phyloP scores from a whole-genome alignment of 768 basidiomycete genomes.

The Boletellus ananas region DNA sequence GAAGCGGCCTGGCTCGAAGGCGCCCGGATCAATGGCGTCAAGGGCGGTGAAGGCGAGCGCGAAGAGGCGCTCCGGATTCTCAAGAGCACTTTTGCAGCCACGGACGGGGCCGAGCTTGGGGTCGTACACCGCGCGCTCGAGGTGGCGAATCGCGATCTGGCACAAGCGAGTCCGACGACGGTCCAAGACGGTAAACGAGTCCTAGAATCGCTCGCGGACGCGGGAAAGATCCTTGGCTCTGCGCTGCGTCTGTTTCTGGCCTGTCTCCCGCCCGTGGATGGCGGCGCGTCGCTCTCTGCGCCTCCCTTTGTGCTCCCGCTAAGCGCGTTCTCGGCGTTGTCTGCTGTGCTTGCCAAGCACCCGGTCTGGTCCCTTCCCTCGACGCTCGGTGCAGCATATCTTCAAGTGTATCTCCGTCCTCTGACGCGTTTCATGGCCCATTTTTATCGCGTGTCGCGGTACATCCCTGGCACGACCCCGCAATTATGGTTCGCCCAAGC shows the following conservation, averaged over 20 bases:
- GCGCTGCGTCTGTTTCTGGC: slow-evolving; percentile 63
- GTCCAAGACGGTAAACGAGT: slow-evolving; percentile 5
- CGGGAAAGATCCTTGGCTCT: slow-evolving; percentile 40
- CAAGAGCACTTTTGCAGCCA: slow-evolving; percentile 35
- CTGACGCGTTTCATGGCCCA: slow-evolving; percentile 49
- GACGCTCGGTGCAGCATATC: not conserved
- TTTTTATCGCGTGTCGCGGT: slow-evolving; percentile 58
- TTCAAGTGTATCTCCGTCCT: slow-evolving; percentile 36
- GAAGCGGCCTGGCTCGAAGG: slow-evolving; percentile 75
- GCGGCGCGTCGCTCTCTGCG: slow-evolving; percentile 34
- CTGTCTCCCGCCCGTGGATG: slow-evolving; percentile 45
- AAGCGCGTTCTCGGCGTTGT: slow-evolving; percentile 48
- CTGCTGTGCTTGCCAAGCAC: slow-evolving; percentile 47
- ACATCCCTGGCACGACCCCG: slow-evolving; percentile 50
- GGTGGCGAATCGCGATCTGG: slow-evolving; percentile 31
- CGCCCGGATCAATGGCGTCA: slow-evolving; percentile 62
- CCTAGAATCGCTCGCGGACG: slow-evolving; percentile 31
- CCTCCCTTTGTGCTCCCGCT: slow-evolving; percentile 67
- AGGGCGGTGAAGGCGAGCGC: slow-evolving; percentile 64
- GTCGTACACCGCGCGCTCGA: slow-evolving; percentile 38
- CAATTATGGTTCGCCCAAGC: slow-evolving; percentile 68
- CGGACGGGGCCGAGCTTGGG: slow-evolving; percentile 31
- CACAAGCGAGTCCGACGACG: not conserved
- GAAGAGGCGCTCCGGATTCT: slow-evolving; percentile 34
- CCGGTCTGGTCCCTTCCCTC: slow-evolving; percentile 44